These are phyloP conservation scores for Xylariales sp. DNA, from an alignment of 2,329 filamentous ascomycete species.

Conservation along the genomic window DNA sequence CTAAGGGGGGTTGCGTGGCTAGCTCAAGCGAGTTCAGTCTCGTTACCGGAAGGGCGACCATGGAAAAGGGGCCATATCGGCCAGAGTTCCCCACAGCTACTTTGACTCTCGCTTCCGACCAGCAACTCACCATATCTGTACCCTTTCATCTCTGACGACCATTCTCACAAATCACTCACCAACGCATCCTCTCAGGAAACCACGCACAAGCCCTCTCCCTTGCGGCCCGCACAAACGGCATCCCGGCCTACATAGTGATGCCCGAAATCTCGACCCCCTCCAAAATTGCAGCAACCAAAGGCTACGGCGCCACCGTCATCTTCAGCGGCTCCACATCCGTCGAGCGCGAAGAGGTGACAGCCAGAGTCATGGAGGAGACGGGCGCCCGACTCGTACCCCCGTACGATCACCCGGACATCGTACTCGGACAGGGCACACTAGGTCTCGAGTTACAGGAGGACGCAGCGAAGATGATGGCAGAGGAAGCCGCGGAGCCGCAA, in stretches of 20 bases:
- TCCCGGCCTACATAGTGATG: constrained; percentile 90
- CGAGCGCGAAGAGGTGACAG: constrained; percentile 76
- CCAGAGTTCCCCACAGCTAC: too few species aligned
- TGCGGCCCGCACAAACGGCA: constrained; percentile 66
- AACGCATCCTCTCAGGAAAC: constrained; percentile 59
- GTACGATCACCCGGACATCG: constrained; percentile 88
- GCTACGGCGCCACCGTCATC: constrained; percentile 72
- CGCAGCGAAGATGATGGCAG: constrained; percentile 48
- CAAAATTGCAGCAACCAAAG: constrained; percentile 78
- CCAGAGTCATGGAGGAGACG: constrained; percentile 63
- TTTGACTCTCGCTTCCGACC: too few species aligned
- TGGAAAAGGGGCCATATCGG: too few species aligned
- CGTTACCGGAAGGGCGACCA: too few species aligned
- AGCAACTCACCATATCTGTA: neutral
- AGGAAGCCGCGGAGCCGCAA: constrained; percentile 16
- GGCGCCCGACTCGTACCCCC: constrained; percentile 79
- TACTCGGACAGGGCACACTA: constrained; percentile 88
- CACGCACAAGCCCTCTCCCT: constrained; percentile 91
- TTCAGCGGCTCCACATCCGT: constrained; percentile 77
- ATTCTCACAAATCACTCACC: too few species aligned
- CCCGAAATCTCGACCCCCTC: constrained; percentile 76
- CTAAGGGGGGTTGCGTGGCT: too few species aligned
- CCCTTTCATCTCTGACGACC: neutral
- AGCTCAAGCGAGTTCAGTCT: too few species aligned
- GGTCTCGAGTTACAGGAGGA: constrained; percentile 79